These are phyloP conservation scores for Orychophragmus violaceus DNA, from an alignment of 345 rosid species.

Conservation along the genomic window DNA sequence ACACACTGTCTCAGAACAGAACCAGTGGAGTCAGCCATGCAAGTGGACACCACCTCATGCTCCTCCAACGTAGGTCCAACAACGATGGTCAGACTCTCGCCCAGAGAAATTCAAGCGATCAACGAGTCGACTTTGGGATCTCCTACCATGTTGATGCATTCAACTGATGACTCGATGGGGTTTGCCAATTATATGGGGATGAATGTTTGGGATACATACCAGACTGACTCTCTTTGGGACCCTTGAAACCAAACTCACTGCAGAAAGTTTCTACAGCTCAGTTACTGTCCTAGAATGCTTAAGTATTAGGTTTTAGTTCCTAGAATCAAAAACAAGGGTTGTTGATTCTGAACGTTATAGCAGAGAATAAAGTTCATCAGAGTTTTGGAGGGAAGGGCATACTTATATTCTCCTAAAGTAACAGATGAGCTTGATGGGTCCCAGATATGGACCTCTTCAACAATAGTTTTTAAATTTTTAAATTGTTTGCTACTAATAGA, in stretches of 20 bases:
- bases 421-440: slow-evolving; percentile 18
- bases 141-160: no score
- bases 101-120: no score
- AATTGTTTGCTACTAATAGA: slow-evolving; percentile 9
- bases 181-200: slow-evolving; percentile 15
- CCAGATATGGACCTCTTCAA: slow-evolving; percentile 19
- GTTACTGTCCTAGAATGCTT: slow-evolving; percentile 4
- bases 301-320: not conserved
- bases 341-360: slow-evolving; percentile 22
- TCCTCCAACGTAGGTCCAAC: no score
- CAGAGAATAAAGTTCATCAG: slow-evolving; percentile 15
- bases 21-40: no score
- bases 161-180: no score
- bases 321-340: slow-evolving; percentile 27
- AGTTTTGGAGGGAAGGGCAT: slow-evolving; percentile 29
- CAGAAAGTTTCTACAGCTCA: slow-evolving; percentile 5
- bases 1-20: no score
- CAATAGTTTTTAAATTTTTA: not conserved
- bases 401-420: not conserved
- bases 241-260: slow-evolving; percentile 8
- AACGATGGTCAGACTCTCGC: no score
- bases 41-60: no score
- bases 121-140: no score
- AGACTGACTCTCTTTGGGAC: slow-evolving; percentile 31
- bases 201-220: slow-evolving; percentile 26